Evolutionary conservation across 1,139 yeast species (phyloP), one percentile per base, ranked within the genome.

Genomic region (Saccharomyces hybrid): DNA sequence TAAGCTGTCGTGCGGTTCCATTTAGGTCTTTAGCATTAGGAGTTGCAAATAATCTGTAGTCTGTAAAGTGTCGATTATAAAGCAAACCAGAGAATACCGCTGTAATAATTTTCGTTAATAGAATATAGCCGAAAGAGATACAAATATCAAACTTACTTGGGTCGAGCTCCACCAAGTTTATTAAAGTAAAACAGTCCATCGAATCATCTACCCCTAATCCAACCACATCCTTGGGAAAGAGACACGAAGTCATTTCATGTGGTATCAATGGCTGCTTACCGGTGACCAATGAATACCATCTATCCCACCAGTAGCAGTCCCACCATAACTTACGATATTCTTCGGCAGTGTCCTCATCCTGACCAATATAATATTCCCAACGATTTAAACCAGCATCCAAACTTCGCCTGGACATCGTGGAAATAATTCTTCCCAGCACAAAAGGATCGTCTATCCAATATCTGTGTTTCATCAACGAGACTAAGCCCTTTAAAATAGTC

Each of bases 301-400:
- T 58, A 55, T 63, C 66, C 67, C 66, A 63, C 58, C 60, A 55
- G 28, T 55, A 58, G 46, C 62, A 55, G 38, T 56, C 60, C 65
- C 65, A 62, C 63, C 64, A 66, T 4, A 60, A 19, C n/a, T 31
- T 41, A 46, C 69, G 57, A 29, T 60, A 52, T 23, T 53, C 44
- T 46, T 66, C 65, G 1, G 68, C 67, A 19, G 46, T 11, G 2
- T 41, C 25, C 49, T 60, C 62, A 7, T 47, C 19, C n/a, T 53
- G 16, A 7, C 50, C 49, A 9, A 58, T 49, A 29, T 61, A 56
- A 44, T 55, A 61, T 32, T 61, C 62, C 64, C 64, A 61, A 42
- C 62, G 49, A 48, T 54, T 53, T 2, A 58, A 42, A 3, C 64
- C 62, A 5, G 47, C 23, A 19, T 58, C 60, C 8, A 56, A 16